These are phyloP conservation scores for Diaporthe citri DNA, from an alignment of 2,329 filamentous ascomycete genomes.

Conservation along the genomic window DNA sequence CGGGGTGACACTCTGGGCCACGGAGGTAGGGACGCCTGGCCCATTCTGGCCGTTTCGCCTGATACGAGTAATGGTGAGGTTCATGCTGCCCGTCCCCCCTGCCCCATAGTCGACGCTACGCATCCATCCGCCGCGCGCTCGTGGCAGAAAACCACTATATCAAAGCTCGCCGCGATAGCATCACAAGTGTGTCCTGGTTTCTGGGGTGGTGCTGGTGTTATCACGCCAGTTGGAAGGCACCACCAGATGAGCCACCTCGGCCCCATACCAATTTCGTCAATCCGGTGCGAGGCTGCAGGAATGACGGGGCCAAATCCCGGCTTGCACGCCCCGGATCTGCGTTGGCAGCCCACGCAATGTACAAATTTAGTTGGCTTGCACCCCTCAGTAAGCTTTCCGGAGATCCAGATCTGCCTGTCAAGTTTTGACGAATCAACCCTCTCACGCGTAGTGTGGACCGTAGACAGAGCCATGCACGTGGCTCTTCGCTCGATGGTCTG, in stretches of 20 bases:
- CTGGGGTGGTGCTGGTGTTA: not conserved
- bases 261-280: not conserved
- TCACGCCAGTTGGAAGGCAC: not conserved
- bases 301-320: not conserved
- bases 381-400: slow-evolving; percentile 10
- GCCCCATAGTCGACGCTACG: not conserved
- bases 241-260: not conserved
- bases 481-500: not conserved
- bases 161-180: not conserved
- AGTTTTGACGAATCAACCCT: not conserved
- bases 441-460: not conserved
- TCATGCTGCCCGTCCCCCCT: not conserved
- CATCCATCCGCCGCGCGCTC: not conserved
- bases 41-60: slow-evolving; percentile 14
- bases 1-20: not conserved
- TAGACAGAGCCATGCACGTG: slow-evolving; percentile 6
- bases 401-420: slow-evolving; percentile 19
- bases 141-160: not conserved
- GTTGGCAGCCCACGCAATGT: not conserved
- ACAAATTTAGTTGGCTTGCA: not conserved
- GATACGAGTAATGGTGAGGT: not conserved
- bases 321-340: not conserved
- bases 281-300: slow-evolving; percentile 3
- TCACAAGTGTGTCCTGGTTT: not conserved
- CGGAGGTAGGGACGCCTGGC: not conserved